Evolutionary conservation across 768 basidiomycete genomes (phyloP).

Genomic region (Suillus brevipes): DNA sequence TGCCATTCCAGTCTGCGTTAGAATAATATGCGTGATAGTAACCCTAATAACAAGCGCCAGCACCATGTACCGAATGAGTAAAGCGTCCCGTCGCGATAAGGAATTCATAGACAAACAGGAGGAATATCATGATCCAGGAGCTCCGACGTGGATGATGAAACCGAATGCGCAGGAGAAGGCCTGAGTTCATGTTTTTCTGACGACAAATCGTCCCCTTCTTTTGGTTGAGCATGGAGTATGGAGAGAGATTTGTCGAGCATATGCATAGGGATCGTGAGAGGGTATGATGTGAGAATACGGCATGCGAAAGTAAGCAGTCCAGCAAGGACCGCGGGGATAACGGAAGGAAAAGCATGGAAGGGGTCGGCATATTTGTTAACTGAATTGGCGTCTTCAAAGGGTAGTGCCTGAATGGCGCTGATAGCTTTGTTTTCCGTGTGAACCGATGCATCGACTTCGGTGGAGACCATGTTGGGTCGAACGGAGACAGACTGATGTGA

Average conservation of each 20-base stretch:
- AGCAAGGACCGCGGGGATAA: constrained; percentile 29
- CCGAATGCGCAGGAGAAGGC: constrained; percentile 23
- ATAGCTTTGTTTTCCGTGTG: constrained; percentile 19
- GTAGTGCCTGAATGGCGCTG: constrained; percentile 15
- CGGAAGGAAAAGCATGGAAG: constrained; percentile 33
- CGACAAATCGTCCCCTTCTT: constrained; percentile 28
- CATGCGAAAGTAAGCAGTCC: constrained; percentile 49
- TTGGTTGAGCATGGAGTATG: constrained; percentile 33
- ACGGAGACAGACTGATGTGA: constrained; percentile 35
- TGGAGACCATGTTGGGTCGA: constrained; percentile 26
- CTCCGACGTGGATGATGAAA: constrained; percentile 29
- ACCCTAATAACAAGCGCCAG: constrained; percentile 47
- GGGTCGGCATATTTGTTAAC: constrained; percentile 25
- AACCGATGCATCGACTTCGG: constrained; percentile 35
- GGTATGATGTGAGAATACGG: constrained; percentile 48
- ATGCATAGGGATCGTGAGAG: constrained; percentile 49
- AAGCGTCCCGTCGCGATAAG: constrained; percentile 35
- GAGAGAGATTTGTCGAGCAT: constrained; percentile 37
- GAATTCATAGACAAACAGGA: constrained; percentile 54
- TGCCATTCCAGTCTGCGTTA: constrained; percentile 31
- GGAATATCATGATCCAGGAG: constrained; percentile 34
- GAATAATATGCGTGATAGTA: constrained; percentile 41
- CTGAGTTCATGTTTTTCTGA: constrained; percentile 32
- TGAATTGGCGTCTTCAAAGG: constrained; percentile 23
- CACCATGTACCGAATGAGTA: constrained; percentile 47